phyloP scores from a whole-genome alignment of 75 land plant genomes.

The Picea glauca region DNA sequence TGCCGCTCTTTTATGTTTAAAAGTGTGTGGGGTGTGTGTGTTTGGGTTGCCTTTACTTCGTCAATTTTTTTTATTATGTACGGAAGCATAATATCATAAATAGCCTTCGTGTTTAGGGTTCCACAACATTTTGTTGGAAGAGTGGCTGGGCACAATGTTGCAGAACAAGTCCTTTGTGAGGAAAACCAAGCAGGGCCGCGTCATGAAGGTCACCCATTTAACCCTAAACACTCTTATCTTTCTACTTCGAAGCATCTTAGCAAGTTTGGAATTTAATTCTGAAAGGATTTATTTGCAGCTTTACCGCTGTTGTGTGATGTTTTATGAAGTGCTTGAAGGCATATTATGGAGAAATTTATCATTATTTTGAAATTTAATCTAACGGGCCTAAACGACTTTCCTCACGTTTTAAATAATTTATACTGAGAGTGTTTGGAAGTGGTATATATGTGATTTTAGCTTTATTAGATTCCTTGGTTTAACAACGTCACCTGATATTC shows the following conservation, averaged over 20 bases:
- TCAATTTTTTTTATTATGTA: too few species aligned
- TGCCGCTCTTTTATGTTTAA: too few species aligned
- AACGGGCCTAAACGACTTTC: too few species aligned
- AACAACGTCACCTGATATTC: background rate
- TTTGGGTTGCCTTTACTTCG: too few species aligned
- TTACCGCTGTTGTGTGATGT: background rate
- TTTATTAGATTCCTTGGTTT: background rate
- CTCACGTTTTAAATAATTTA: too few species aligned
- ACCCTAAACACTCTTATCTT: background rate
- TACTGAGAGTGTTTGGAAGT: background rate
- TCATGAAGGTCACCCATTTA: constrained; percentile 46
- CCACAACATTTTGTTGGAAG: background rate
- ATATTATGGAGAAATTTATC: background rate
- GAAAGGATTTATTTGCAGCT: background rate
- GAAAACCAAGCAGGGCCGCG: constrained; percentile 63
- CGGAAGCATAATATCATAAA: too few species aligned
- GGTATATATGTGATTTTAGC: background rate
- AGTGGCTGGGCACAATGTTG: constrained; percentile 42
- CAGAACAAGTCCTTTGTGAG: constrained; percentile 72
- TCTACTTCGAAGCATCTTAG: background rate
- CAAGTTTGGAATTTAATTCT: too few species aligned
- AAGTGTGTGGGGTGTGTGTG: too few species aligned
- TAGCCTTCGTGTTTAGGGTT: too few species aligned
- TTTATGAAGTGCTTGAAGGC: background rate
- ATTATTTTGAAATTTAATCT: too few species aligned